Percentiles rank a stretch among this genome's conserved stretches.
phyloP scores from a whole-genome alignment of 495 filamentous ascomycete species.

The Aspergillus sparsus region DNA sequence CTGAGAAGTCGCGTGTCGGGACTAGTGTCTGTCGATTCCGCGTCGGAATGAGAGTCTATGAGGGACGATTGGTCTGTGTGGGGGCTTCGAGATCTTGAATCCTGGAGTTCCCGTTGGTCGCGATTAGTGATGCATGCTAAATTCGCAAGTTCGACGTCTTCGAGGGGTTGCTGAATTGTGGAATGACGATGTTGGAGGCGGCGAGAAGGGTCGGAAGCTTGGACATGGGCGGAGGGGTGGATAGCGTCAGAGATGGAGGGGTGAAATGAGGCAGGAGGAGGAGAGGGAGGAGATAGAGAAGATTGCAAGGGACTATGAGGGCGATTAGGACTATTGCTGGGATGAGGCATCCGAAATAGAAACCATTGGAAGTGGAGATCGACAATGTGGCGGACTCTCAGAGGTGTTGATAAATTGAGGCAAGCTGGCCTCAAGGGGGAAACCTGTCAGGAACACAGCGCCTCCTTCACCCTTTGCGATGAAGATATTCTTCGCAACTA shows the following conservation, averaged over 20 bases:
- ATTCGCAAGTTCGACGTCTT: slow-evolving; percentile 24
- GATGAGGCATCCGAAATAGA: slow-evolving; percentile 16
- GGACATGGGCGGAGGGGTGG: slow-evolving; percentile 17
- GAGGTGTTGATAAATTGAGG: slow-evolving; percentile 24
- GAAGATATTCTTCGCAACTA: background rate
- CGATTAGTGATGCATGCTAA: slow-evolving; percentile 23
- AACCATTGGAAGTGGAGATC: slow-evolving; percentile 3
- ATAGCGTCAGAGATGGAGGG: slow-evolving; percentile 2
- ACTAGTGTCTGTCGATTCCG: slow-evolving; percentile 9
- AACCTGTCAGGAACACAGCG: background rate
- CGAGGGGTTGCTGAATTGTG: slow-evolving; percentile 9
- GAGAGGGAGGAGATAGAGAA: slow-evolving; percentile 11
- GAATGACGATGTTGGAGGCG: slow-evolving; percentile 9
- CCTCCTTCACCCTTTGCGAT: too few species aligned
- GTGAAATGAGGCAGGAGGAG: slow-evolving; percentile 6
- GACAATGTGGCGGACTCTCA: slow-evolving; percentile 12
- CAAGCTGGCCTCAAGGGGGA: slow-evolving; percentile 41
- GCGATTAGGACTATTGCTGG: slow-evolving; percentile 1
- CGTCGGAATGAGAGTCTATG: slow-evolving; percentile 8
- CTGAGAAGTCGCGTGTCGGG: slow-evolving; percentile 21
- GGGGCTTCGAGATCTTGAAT: background rate
- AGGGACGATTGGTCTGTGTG: slow-evolving; percentile 12
- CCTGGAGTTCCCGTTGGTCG: slow-evolving; percentile 11
- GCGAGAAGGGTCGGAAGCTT: slow-evolving; percentile 11
- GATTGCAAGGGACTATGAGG: slow-evolving; percentile 2